Evolutionary conservation across 225 moss, liverwort and hornwort genomes (phyloP), one percentile per base, ranked within the genome.

Genomic region (Straminergon stramineum): DNA sequence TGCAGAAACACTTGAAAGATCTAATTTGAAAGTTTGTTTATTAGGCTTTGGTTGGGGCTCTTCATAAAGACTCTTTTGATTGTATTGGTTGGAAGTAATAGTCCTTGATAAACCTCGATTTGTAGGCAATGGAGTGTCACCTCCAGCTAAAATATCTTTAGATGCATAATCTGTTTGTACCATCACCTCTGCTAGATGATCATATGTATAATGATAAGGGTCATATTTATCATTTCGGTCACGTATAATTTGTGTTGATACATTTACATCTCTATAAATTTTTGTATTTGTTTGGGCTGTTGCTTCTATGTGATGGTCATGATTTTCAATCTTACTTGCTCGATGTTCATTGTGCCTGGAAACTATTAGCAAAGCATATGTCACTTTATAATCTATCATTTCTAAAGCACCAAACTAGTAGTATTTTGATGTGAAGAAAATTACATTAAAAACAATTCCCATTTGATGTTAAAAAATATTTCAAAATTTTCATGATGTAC

Each of bases 11-110:
- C 91, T 81, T 35, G 89, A 92, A 35, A 91, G 89, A 83, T 92
- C 84, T 51, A 91, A 51, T 64, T 95, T 96, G 84, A 95, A 95
- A 43, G 85, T 88, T 30, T 2, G 82, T 86, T 61, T 89, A 35
- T 3, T 52, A 27, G 41, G 82, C 26, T 71, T 71, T 35, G 35
- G 37, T 68, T 87, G 57, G 11, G 16, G 13, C 5, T 90, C 52
- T 4, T 76, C 15, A 34, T 31, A 1, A 61, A 6, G 34, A 35
- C 3, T 53, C 31, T 62, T 71, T n/a, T 63, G 26, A 34, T 85
- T 62, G 55, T 63, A 75, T 85, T 18, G 73, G 6, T 35, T 20
- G 14, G 15, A 60, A 53, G 89, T 84, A 32, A 75, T 55, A 27
- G 85, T 58, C 57, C 1, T 89, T 60, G 58, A 14, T 75, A 89